Evolutionary conservation across 352 stramenopile genomes (phyloP).

Genomic region (Globisporangium cederbergense): DNA sequence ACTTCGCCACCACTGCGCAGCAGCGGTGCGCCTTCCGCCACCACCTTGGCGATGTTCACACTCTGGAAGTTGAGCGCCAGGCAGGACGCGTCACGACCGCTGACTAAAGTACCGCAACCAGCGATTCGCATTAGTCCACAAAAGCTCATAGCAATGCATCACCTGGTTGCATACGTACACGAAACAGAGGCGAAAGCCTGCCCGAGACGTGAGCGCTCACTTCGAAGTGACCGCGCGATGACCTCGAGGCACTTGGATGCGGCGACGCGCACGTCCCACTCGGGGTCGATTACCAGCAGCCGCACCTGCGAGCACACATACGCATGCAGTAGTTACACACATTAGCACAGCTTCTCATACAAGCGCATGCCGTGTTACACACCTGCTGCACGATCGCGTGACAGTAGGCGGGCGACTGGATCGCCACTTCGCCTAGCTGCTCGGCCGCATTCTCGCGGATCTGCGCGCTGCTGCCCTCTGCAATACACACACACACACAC

Average conservation of each 20-base stretch:
- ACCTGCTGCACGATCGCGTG: constrained; percentile 54
- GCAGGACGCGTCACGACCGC: constrained; percentile 32
- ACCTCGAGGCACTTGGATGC: constrained; percentile 58
- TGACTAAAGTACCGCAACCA: constrained; percentile 30
- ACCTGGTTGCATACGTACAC: constrained; percentile 22
- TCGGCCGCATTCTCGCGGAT: constrained; percentile 71
- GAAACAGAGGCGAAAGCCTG: constrained; percentile 43
- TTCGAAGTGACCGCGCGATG: constrained; percentile 40
- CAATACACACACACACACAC: neutral
- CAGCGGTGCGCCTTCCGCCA: constrained; percentile 59
- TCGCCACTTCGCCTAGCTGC: constrained; percentile 60
- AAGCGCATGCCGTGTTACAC: neutral
- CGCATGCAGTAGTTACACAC: neutral
- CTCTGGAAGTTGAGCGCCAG: constrained; percentile 46
- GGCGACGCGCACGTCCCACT: constrained; percentile 79
- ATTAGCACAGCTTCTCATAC: neutral
- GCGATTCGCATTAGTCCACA: neutral
- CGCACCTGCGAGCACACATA: constrained; percentile 35
- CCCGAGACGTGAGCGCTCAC: constrained; percentile 22
- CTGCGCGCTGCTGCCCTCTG: constrained; percentile 69
- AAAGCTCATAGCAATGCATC: neutral
- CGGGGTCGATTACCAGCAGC: constrained; percentile 34
- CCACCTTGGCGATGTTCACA: constrained; percentile 53
- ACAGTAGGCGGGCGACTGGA: constrained; percentile 40
- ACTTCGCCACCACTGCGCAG: constrained; percentile 75